Evolutionary conservation across 139 green algal genomes (phyloP).

Genomic region (Chlorella sp.): DNA sequence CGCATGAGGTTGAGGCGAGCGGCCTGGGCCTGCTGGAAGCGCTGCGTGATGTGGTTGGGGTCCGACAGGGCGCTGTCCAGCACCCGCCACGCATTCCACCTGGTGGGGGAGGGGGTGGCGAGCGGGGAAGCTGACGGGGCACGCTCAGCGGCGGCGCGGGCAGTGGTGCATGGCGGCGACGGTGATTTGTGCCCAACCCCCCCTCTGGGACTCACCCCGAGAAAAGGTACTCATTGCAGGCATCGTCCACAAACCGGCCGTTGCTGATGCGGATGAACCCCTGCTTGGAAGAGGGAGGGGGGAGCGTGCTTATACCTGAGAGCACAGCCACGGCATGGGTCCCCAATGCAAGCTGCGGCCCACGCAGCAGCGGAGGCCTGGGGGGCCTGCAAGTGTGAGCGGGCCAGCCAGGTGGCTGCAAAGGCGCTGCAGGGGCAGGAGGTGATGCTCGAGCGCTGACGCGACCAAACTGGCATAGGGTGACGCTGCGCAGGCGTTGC

Average conservation of each 20-base stretch:
- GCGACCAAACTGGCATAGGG: too few relatives aligned
- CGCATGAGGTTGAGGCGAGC: constrained; percentile 13
- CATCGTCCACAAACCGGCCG: constrained; percentile 17
- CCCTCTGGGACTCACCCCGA: background rate
- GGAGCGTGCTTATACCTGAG: background rate
- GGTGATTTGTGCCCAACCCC: background rate
- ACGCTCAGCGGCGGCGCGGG: background rate
- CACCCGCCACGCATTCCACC: background rate
- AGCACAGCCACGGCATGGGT: background rate
- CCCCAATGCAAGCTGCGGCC: background rate
- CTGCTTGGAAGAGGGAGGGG: background rate
- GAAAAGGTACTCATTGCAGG: constrained; percentile 12
- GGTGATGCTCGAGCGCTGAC: too few relatives aligned
- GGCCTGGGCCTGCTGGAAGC: constrained; percentile 5
- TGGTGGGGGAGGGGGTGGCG: background rate
- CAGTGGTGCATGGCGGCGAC: background rate
- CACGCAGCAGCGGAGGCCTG: background rate
- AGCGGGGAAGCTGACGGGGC: background rate
- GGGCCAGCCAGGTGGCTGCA: background rate
- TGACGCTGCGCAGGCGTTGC: too few relatives aligned
- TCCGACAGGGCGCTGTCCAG: background rate
- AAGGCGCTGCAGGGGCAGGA: background rate
- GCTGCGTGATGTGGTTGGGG: background rate
- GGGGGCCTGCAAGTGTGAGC: background rate
- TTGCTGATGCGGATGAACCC: background rate